Evolutionary conservation across 495 filamentous ascomycete species (phyloP), one percentile per base, ranked within the genome.

Genomic region (Neurospora sp.): DNA sequence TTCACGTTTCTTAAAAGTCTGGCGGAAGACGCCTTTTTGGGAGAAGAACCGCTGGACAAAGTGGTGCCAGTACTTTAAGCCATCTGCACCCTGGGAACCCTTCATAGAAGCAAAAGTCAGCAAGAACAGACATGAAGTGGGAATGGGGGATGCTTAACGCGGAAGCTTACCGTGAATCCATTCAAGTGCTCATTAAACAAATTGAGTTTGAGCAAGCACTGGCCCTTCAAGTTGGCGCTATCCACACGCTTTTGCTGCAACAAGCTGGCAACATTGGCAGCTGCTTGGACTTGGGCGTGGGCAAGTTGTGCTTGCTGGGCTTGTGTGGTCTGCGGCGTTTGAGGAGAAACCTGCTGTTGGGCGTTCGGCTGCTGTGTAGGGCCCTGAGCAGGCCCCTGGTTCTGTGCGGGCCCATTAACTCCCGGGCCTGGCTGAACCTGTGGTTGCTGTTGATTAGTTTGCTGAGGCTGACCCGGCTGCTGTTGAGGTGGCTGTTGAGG

Each of bases 31-130:
- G 40, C 92, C 92, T 8, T 85, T 86, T 0, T 85, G 85, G 0
- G 93, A 89, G 81, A 94, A 97, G 83, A 93, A 94, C 46, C 83
- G 86, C 35, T 90, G 88, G 16, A 95, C 92, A 76, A 96, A 94
- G 12, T 76, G 73, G 72, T 91, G 85, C 94, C 94, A 97, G 72
- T 91, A 91, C 3, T 78, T 42, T 4, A 94, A 78, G 77, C 92
- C 90, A 40, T 89, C 89, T 44, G 85, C 82, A 76, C 87, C 84
- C 46, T 87, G 88, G 16, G 83, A 81, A 41, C 83, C 86, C 87
- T 92, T 79, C 39, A 69, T 41, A 39, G 9, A 27, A 23, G 54
- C 69, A 7, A 72, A 62, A 69, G 35, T 80, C 37, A 81, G 75
- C 35, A n/a, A 38, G 37, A 59, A 44, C 10, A 14, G 16, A 40